Evolutionary conservation across 192 early-diverging fungal genomes (phyloP).

Genomic region (Linnemannia schmuckeri): DNA sequence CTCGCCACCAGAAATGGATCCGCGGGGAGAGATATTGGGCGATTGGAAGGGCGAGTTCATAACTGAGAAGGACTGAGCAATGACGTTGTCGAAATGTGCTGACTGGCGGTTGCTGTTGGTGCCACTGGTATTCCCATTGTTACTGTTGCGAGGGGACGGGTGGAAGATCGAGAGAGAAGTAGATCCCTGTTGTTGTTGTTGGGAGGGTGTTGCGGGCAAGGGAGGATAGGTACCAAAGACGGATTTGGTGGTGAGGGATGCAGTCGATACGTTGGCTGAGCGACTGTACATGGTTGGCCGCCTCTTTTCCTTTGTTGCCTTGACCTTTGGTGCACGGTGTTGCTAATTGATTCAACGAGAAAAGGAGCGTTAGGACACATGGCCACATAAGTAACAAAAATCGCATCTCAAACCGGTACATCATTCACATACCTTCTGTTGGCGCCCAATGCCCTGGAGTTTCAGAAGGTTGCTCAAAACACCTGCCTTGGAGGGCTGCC

Average conservation of each 20-base stretch:
- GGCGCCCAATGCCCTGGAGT: constrained; percentile 27
- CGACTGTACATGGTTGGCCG: constrained; percentile 22
- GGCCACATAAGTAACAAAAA: neutral
- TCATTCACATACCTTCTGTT: constrained; percentile 7
- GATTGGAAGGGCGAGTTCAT: constrained; percentile 25
- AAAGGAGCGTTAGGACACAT: neutral
- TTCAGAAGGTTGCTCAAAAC: constrained; percentile 52
- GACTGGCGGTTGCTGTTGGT: constrained; percentile 18
- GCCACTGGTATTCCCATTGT: neutral
- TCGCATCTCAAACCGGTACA: neutral
- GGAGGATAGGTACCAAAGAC: constrained; percentile 42
- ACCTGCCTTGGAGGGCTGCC: constrained; percentile 51
- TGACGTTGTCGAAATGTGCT: constrained; percentile 24
- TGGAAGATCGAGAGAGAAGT: constrained; percentile 31
- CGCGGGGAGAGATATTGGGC: constrained; percentile 30
- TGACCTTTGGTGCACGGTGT: neutral
- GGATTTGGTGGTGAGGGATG: constrained; percentile 28
- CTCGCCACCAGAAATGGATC: constrained; percentile 36
- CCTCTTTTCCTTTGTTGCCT: constrained; percentile 27
- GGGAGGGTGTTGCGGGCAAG: constrained; percentile 8
- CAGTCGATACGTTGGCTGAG: constrained; percentile 33
- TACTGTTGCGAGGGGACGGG: neutral
- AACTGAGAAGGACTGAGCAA: constrained; percentile 19
- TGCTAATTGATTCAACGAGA: neutral
- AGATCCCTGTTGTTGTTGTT: neutral